Evolutionary conservation across 495 filamentous ascomycete species (phyloP).

Genomic region (Wilcoxina mikolae): DNA sequence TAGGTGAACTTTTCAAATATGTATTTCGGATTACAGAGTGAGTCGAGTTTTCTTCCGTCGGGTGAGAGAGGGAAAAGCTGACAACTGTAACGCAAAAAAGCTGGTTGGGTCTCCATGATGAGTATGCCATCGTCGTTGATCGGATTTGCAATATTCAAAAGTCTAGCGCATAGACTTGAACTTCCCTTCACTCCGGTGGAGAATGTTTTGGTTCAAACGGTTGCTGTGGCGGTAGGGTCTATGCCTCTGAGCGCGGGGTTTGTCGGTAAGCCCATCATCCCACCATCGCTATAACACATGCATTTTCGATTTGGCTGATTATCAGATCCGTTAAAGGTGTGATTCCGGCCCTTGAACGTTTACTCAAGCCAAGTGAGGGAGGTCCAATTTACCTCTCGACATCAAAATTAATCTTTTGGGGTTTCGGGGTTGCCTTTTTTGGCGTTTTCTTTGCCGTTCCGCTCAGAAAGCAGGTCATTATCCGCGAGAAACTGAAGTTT

Average conservation of each 20-base stretch:
- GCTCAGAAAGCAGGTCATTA: slow-evolving; percentile 70
- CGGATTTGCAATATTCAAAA: slow-evolving; percentile 91
- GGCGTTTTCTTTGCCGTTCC: slow-evolving; percentile 94
- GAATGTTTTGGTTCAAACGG: slow-evolving; percentile 89
- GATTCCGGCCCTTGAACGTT: slow-evolving; percentile 77
- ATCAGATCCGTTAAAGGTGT: slow-evolving; percentile 26
- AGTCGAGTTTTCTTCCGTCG: slow-evolving; percentile 8
- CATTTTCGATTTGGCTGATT: not conserved
- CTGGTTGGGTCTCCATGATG: slow-evolving; percentile 77
- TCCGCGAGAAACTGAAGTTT: slow-evolving; percentile 81
- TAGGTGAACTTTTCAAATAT: slow-evolving; percentile 70
- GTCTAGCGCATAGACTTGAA: slow-evolving; percentile 49
- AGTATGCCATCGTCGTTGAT: slow-evolving; percentile 88
- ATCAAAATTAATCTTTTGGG: slow-evolving; percentile 73
- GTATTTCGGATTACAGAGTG: slow-evolving; percentile 87
- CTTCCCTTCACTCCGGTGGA: slow-evolving; percentile 86
- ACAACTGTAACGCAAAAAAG: slow-evolving; percentile 9
- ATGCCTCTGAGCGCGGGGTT: slow-evolving; percentile 97
- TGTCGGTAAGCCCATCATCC: slow-evolving; percentile 45
- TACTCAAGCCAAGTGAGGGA: slow-evolving; percentile 59
- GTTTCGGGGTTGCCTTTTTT: slow-evolving; percentile 81
- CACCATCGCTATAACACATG: no score
- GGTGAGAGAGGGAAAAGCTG: slow-evolving; percentile 1
- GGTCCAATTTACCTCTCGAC: slow-evolving; percentile 59
- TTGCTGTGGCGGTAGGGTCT: slow-evolving; percentile 85